A percentile compares a stretch with the other conserved stretches of the same genome.
phyloP scores from a whole-genome alignment of 2,329 filamentous ascomycete genomes.

The Diaporthe sp. region DNA sequence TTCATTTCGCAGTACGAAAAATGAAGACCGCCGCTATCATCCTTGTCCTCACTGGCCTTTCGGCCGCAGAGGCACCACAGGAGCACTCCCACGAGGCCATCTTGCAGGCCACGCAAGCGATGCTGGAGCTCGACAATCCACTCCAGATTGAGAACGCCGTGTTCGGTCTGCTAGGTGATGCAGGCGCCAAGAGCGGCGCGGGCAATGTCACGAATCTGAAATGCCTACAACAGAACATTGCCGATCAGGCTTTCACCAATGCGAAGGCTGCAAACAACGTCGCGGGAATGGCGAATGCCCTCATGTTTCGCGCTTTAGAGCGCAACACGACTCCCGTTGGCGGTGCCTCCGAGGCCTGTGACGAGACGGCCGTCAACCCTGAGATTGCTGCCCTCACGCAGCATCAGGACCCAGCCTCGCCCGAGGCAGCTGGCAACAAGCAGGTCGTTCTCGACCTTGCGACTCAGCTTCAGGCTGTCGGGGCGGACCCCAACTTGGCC shows the following conservation, averaged over 20 bases:
- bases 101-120: conserved; percentile 53
- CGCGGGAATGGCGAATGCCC: conserved; percentile 55
- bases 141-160: conserved; percentile 60
- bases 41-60: background rate
- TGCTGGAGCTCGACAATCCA: conserved; percentile 59
- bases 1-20: background rate
- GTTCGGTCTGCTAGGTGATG: conserved; percentile 56
- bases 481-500: conserved; percentile 54
- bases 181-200: conserved; percentile 55
- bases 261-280: conserved; percentile 56
- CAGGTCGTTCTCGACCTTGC: conserved; percentile 54
- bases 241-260: conserved; percentile 61
- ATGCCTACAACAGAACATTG: conserved; percentile 47
- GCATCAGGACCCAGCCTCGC: conserved; percentile 58
- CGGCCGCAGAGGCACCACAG: conserved; percentile 60
- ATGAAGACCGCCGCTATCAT: conserved; percentile 5
- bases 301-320: conserved; percentile 58
- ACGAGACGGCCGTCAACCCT: conserved; percentile 56
- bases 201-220: conserved; percentile 38
- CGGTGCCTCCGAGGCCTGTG: conserved; percentile 53
- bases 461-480: conserved; percentile 55
- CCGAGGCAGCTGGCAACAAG: conserved; percentile 56
- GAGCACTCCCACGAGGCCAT: conserved; percentile 64
- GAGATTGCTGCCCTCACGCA: conserved; percentile 59
- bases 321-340: conserved; percentile 58